Base-by-base conservation (phyloP, 2,329 filamentous ascomycete genomes). In the Fusarium dimerum region DNA sequence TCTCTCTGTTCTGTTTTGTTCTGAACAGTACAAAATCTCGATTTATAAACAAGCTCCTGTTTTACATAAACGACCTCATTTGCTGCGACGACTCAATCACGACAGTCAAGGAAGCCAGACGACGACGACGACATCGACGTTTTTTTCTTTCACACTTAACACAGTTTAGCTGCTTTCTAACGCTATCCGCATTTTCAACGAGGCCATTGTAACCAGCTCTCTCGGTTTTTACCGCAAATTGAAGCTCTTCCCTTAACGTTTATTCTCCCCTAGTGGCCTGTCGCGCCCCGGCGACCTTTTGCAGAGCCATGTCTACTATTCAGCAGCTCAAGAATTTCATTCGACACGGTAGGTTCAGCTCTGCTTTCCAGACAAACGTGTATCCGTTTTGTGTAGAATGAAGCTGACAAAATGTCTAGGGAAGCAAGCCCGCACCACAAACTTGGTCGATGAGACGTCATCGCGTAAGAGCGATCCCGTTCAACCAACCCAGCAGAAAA, bases 241-340 rank as follows among this genome's bases (percentile, higher is more conserved):
- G 51, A 45, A 57, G 44, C 43, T 50, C 54, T 48, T 43, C 30
- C 44, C 43, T 45, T 48, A 48, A 20, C 26, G 11, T 44, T 30
- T 43, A n/a, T 47, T 51, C 45, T 39, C 40, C 34, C 43, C 34
- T 54, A 57, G 60, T 56, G 62, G 61, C 56, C 45, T 48, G 63
- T 66, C 63, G 63, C 60, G 52, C 56, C 61, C 54, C 36, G 45
- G 64, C 62, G 66, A 62, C 60, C 55, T 34, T 17, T 20, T 57
- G 45, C 40, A 54, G 48, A 63, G 65, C 55, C 65, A 85, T 86
- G 83, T 85, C 83, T 67, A 85, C 83, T 62, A 96, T 97, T 77
- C 93, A 97, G 78, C 94, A 94, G 71, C 84, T 97, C 66, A 97
- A 97, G 77, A 97, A 97, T 76, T 95, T 97, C 76, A 94, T 97